Base-by-base conservation (phyloP, 805 yeast genomes). In the Ogataea allantospora region DNA sequence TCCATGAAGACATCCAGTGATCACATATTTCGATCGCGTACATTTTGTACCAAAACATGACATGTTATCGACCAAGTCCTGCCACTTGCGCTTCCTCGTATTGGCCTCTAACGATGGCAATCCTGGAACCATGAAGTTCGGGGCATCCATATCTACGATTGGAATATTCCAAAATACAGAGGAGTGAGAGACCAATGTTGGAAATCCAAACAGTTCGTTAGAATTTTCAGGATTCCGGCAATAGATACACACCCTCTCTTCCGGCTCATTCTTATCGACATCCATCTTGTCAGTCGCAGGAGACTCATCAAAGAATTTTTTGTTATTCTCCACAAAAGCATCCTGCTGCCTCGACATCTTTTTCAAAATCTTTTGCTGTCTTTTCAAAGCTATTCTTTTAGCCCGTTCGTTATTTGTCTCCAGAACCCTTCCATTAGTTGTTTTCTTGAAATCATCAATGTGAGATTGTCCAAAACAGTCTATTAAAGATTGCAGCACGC, bases 331-430 rank as follows among this genome's bases (percentile, higher is more conserved):
- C 45, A 71, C 55, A 36, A 76, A 77, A 28, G 60, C 56, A 16
- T 60, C 55, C 38, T 77, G 65, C 47, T 75, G 79, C 40, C 70
- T 79, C 15, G 76, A 74, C 68, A 84, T 77, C 51, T 75, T 80
- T 18, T 70, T 72, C 68, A 82, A 54, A 7, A 83, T 69, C 48
- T 73, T 80, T 28, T 73, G 73, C 52, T 78, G 83, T 38, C 87
- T 69, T 44, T 74, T 73, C 40, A 77, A 70, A 2, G 86, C 85
- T n/a, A 73, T 38, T 43, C 80, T 61, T 55, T 70, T 78, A 40
- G 67, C 70, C 32, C 73, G 70, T 26, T 79, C 86, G 23, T 66
- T 52, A 41, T 76, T 80, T 6, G 79, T 71, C 54, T 80, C 86
- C 26, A 65, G 53, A 3, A 54, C 53, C 26, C 54, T 62, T 14